These are phyloP conservation scores for Podila verticillata DNA, from an alignment of 192 early-diverging fungal genomes.

Conservation along the genomic window DNA sequence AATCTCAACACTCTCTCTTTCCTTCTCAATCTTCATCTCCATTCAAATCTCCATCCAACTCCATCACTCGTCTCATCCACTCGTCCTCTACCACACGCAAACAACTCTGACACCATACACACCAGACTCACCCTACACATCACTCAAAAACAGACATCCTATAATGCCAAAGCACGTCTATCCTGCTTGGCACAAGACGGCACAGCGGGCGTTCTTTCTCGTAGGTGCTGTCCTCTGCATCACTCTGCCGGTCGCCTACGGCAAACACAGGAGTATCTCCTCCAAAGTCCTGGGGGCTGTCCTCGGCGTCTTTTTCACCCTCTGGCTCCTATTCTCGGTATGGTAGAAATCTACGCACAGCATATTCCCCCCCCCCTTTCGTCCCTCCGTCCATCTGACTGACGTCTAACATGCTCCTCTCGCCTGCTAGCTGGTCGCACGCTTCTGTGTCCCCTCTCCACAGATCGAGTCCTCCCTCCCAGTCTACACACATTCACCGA, in stretches of 20 bases:
- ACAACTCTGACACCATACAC: neutral
- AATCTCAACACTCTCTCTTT: too few species aligned
- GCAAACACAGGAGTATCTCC: constrained; percentile 28
- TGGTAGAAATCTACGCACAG: neutral
- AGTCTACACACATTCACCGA: constrained; percentile 37
- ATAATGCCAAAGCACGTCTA: constrained; percentile 40
- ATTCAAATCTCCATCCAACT: neutral
- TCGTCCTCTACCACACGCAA: neutral
- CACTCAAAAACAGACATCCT: neutral
- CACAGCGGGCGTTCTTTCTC: constrained; percentile 27
- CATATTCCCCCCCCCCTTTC: neutral
- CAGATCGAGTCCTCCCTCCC: constrained; percentile 28
- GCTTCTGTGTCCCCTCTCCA: constrained; percentile 38
- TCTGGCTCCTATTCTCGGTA: constrained; percentile 41
- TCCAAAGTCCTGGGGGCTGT: constrained; percentile 19
- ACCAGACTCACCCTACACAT: neutral
- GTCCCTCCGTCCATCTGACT: too few species aligned
- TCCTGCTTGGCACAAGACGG: constrained; percentile 41
- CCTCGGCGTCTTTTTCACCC: constrained; percentile 30
- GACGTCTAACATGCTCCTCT: neutral
- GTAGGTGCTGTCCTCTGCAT: constrained; percentile 33
- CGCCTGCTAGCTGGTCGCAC: constrained; percentile 14
- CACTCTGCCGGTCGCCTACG: constrained; percentile 34
- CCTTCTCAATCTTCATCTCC: neutral
- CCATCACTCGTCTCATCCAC: neutral